These are phyloP conservation scores for Zoysia japonica DNA, from an alignment of 176 grass and related monocot species.

Conservation along the genomic window DNA sequence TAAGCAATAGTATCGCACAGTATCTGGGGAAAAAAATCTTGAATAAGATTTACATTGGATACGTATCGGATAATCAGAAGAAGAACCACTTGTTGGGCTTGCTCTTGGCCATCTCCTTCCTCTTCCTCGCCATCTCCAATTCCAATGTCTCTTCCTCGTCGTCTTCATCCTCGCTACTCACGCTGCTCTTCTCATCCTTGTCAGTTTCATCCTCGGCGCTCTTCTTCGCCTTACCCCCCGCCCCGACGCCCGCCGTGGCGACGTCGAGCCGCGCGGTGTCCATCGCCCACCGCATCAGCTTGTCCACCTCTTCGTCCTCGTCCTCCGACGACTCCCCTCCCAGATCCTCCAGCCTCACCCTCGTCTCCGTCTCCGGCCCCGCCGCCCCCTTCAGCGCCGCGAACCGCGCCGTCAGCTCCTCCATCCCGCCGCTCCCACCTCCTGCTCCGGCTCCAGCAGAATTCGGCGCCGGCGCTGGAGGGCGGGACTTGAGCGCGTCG, in stretches of 20 bases:
- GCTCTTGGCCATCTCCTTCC: constrained; percentile 41
- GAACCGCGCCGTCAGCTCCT: constrained; percentile 60
- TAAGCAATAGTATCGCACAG: neutral
- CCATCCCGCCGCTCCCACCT: constrained; percentile 12
- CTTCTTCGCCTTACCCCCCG: neutral
- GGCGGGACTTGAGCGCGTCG: constrained; percentile 52
- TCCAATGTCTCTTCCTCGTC: constrained; percentile 35
- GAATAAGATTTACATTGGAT: neutral
- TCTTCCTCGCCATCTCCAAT: constrained; percentile 27
- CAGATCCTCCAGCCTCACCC: constrained; percentile 33
- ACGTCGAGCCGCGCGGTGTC: constrained; percentile 65
- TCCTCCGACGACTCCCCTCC: constrained; percentile 32
- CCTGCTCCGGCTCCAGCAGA: neutral
- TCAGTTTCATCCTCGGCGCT: constrained; percentile 13
- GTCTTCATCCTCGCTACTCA: neutral
- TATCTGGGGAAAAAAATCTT: neutral
- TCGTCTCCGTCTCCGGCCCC: constrained; percentile 21
- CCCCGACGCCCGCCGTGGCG: neutral
- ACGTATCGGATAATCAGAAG: constrained; percentile 20
- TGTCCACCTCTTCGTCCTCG: constrained; percentile 65
- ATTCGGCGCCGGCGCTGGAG: neutral
- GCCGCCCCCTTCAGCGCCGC: constrained; percentile 52
- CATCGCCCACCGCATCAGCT: constrained; percentile 80
- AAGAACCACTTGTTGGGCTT: constrained; percentile 64
- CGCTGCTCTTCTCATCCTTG: neutral